Evolutionary conservation across 345 rosid genomes (phyloP).

Genomic region (Hypericum perforatum): DNA sequence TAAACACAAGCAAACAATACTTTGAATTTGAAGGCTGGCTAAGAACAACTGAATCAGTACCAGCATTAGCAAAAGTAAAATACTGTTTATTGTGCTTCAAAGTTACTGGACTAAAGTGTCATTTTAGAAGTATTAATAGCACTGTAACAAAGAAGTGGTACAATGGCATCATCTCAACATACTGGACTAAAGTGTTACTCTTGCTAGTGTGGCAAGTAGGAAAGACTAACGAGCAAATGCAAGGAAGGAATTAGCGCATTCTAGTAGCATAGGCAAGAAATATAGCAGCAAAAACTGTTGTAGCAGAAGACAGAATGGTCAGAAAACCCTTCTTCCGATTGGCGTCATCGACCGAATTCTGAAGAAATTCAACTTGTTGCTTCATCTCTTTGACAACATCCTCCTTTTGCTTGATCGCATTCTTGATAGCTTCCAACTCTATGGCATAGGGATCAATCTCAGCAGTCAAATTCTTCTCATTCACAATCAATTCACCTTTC

Average conservation of each 20-base stretch:
- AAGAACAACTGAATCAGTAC: no score
- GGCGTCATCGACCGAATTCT: conserved; percentile 38
- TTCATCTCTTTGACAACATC: conserved; percentile 40
- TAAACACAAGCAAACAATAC: no score
- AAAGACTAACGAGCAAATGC: no score
- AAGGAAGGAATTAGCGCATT: conserved; percentile 26
- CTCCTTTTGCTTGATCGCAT: conserved; percentile 45
- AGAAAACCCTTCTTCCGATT: conserved; percentile 49
- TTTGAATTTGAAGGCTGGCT: no score
- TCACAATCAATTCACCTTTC: conserved; percentile 9
- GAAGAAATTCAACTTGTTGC: conserved; percentile 39
- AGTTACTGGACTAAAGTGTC: no score
- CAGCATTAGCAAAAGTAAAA: no score
- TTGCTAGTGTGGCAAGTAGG: no score
- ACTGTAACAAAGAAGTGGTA: no score
- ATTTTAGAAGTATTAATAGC: no score
- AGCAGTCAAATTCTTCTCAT: conserved; percentile 24
- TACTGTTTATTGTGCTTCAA: no score
- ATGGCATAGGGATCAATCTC: conserved; percentile 24
- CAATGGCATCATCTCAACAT: no score
- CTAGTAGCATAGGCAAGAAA: conserved; percentile 49
- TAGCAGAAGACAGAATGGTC: conserved; percentile 54
- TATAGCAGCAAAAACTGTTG: conserved; percentile 55
- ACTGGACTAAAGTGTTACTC: no score
- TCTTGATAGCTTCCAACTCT: conserved; percentile 47